Conservation (phyloP, 2,329 filamentous ascomycete species). For the Didymella glomerata region DNA sequence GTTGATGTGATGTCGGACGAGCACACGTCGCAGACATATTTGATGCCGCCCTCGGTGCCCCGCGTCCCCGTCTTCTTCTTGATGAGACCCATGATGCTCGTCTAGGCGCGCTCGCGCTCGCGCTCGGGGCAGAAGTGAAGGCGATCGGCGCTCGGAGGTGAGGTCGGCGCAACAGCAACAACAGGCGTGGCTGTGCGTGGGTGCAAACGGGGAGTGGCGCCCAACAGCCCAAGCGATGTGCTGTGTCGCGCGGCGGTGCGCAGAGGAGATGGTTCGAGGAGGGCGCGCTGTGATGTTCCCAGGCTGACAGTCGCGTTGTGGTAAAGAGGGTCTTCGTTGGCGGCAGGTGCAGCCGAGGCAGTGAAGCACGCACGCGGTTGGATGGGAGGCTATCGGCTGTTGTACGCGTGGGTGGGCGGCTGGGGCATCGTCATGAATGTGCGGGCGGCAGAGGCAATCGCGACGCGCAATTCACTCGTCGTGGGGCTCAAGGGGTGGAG, state of each 20-base stretch:
- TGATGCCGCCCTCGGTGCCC: constrained; percentile 77
- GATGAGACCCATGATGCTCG: constrained; percentile 81
- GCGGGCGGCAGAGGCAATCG: not conserved
- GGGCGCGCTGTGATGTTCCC: constrained; percentile 8
- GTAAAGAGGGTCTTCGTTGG: constrained; percentile 20
- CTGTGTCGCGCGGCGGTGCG: constrained; percentile 8
- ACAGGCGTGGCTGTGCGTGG: constrained; percentile 1
- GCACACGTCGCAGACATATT: constrained; percentile 97
- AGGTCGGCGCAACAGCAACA: not conserved
- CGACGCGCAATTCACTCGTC: constrained; percentile 8
- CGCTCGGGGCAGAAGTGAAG: constrained; percentile 23
- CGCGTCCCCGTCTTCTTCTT: constrained; percentile 91
- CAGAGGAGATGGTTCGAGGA: constrained; percentile 1
- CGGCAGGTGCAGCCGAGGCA: constrained; percentile 35
- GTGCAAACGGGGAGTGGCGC: constrained; percentile 2
- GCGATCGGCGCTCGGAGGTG: constrained; percentile 7
- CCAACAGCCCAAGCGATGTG: constrained; percentile 2
- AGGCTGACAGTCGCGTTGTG: not conserved
- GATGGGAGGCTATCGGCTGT: not conserved
- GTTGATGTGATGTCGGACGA: constrained; percentile 97
- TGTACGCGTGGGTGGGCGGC: not conserved
- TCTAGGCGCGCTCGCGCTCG: too few relatives aligned
- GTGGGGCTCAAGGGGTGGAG: constrained; percentile 31
- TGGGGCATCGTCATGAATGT: not conserved
- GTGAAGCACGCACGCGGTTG: not conserved